Base-by-base conservation (phyloP, 768 basidiomycete species). In the Mrakia hoshinonis region DNA sequence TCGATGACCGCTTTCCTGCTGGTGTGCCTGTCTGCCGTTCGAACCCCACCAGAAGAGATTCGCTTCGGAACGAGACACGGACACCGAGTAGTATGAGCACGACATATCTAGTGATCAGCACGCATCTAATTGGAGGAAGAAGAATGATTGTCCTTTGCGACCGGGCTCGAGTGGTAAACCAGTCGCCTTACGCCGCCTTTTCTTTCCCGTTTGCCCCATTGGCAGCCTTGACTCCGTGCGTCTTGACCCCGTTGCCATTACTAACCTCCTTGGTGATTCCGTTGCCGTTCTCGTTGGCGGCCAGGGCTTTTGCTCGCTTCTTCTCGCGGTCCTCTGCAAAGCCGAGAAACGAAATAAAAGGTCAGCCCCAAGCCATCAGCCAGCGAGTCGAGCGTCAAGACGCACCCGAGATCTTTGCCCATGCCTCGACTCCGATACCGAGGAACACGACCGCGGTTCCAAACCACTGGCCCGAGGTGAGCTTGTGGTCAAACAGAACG, bases 391-490 rank as follows among this genome's bases (percentile, higher is more conserved):
- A n/a, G n/a, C n/a, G n/a, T n/a, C n/a, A n/a, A n/a, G n/a, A 13
- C 55, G 55, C 13, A 58, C 55, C 55, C 26, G 47, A 38, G 24
- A 69, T 58, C 39, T 67, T 54, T 24, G 67, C 67, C 51, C 68
- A 48, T 3, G 47, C 95, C 78, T 97, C 95, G 12, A 96, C 84
- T 0, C 90, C 92, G 73, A 98, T 96, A 1, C 93, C 96, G n/a
- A 86, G 86, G 79, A 99, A 98, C 2, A 98, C 96, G 24, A 93
- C 85, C 1, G 81, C 88, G 0, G 94, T 87, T n/a, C 96, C 96
- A 4, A 85, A 76, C 96, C 95, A 98, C 79, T 98, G 96, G 1
- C 93, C 93, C 1, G 78, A 60, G 0, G 88, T 87, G 67, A 99
- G 82, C 74, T 82, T 85, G 80, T 98, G 96, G 76, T 90, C 87